These are phyloP conservation scores for Penicillium sp. DNA, from an alignment of 2,329 filamentous ascomycete genomes.

Conservation along the genomic window DNA sequence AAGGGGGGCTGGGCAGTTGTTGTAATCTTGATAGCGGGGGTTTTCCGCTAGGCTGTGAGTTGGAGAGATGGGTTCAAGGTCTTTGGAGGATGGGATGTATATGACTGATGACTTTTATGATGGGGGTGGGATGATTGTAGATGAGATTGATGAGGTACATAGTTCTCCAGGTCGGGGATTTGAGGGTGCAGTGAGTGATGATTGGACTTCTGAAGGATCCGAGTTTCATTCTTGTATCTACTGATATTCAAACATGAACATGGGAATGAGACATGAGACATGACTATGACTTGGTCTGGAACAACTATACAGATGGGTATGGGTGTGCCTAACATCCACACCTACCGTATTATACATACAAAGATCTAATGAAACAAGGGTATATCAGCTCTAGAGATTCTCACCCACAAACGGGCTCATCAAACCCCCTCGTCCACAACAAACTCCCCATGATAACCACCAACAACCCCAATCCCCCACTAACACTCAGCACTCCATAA, in stretches of 20 bases:
- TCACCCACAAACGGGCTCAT: constrained; percentile 37
- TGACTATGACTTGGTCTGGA: not conserved
- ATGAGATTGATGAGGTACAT: not conserved
- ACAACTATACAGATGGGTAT: not conserved
- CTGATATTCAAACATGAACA: not conserved
- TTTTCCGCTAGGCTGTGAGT: not conserved
- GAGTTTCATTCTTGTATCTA: not conserved
- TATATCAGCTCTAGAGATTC: not conserved
- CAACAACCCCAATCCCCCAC: constrained; percentile 52
- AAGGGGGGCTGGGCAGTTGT: constrained; percentile 3
- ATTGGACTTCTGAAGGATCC: not conserved
- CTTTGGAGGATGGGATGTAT: not conserved
- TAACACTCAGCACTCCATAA: constrained; percentile 56
- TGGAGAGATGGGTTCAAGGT: not conserved
- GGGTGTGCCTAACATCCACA: not conserved
- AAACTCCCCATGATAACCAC: constrained; percentile 61
- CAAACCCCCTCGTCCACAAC: constrained; percentile 54
- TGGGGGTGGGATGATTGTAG: not conserved
- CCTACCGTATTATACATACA: not conserved
- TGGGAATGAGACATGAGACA: not conserved
- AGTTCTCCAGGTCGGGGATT: not conserved
- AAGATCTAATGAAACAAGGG: not conserved
- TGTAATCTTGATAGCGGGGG: not conserved
- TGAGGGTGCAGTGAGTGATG: not conserved
- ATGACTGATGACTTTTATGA: too few relatives aligned